Base-by-base conservation (phyloP, 2,329 filamentous ascomycete genomes). In the Torrubiellomyces zombiae region DNA sequence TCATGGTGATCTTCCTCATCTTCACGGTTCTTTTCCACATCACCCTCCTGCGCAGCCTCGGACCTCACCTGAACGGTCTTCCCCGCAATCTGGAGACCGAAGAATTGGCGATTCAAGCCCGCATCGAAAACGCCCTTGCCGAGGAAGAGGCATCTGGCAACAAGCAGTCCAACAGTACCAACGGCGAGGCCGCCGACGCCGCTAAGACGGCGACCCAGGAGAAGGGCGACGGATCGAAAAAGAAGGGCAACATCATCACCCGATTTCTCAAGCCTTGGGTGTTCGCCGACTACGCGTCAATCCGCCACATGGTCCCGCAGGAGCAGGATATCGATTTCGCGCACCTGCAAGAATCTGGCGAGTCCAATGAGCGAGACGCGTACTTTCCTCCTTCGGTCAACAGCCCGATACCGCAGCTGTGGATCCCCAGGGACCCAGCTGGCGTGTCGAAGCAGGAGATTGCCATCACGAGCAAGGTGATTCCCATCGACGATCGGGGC, bases 21-120 rank as follows among this genome's bases (percentile, higher is more conserved):
- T 78, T 86, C 48, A 74, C 76, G 9, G 55, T 77, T 11, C 58
- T 92, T 14, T 85, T 78, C 51, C 79, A 92, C 42, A 47, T 83
- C 28, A 72, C 71, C 14, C 57, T 91, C 28, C 71, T 71, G 44
- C 56, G 60, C 14, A 74, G 79, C 3, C 60, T 91, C 21, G 61
- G 67, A 19, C 78, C 81, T 2, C 65, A 89, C 0, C 56, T 86
- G 21, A 61, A 72, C 46, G 79, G 65, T 33, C 60, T 86, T 2
- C 80, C 80, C 5, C 71, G 71, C 34, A 74, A 70, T 12, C 39
- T 56, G 2, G 49, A 58, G 33, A 44, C 51, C n/a, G 50, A 57
- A 29, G 49, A 57, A 31, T 45, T 55, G 26, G 32, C 38, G 4
- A 42, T 56, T n/a, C 53, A 51, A 24, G 31, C 42, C 26, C 42